Base-by-base conservation (phyloP, 345 rosid genomes). In the Moricandia moricandioides region DNA sequence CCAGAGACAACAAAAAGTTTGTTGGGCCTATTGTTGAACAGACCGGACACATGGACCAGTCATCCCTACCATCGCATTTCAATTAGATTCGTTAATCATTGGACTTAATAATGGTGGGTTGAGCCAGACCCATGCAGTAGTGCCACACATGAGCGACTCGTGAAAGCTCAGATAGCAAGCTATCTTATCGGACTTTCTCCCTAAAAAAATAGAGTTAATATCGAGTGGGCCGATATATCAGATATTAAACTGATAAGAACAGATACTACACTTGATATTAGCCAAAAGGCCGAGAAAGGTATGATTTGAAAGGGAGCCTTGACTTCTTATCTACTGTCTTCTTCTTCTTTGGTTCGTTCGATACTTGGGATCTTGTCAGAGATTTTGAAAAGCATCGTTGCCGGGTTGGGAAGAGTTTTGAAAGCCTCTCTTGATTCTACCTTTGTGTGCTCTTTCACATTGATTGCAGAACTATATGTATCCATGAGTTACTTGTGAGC, bases 231-330 rank as follows among this genome's bases (percentile, higher is more conserved):
- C 74, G 78, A 79, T 79, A 74, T 85, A 85, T 85, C 86, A 85
- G 84, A 85, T 85, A 85, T 83, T 83, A 85, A 83, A 83, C 84
- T 82, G 87, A 84, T 84, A 85, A 85, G 85, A 84, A 85, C 85
- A 85, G 83, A 82, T 84, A 85, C 84, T 84, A 85, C 87, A 84
- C 85, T 85, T 84, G 87, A 84, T 84, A 87, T 85, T 84, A 85
- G 85, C 89, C 89, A 85, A 85, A 85, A 85, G 87, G 87, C 87
- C 85, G 87, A 86, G 89, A 86, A 84, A 86, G 89, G 84, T 80
- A 80, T 85, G 84, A 71, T 0, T 59, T 69, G 40, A 0, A 5
- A 0, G 40, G 0, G 0, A 0, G 1, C 5, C 37, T 24, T 7
- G 7, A 29, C 59, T 17, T 56, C 6, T 0, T 3, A 8, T 63